Base-by-base conservation (phyloP, 495 filamentous ascomycete species). In the Penicillium waksmanii region DNA sequence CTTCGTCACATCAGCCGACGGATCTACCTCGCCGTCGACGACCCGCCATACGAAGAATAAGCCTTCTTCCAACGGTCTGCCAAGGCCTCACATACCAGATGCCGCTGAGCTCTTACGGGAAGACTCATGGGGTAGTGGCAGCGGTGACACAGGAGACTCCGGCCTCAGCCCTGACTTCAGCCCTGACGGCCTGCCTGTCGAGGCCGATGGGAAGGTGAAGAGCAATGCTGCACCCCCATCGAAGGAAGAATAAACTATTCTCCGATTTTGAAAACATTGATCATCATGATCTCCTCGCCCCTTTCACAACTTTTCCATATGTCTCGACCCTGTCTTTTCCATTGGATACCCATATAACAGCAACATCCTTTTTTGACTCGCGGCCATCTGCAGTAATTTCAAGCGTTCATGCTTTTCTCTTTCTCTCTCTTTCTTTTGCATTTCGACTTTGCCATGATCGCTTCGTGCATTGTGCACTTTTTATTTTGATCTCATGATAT, bases 301-400 rank as follows among this genome's bases (percentile, higher is more conserved):
- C 33, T 35, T 52, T 33, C 13, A 17, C 25, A 38, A 61, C 13
- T 62, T 62, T 60, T 66, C 47, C 57, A 61, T 66, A 64, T 71
- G 68, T 64, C 58, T 69, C 60, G 58, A 69, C 61, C 62, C 58
- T 66, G 62, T 72, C 65, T 70, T 66, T 72, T 65, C 67, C 56
- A 67, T 71, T 70, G 73, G 70, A 76, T 76, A 76, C 73, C 73
- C 73, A 66, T 62, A 66, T 73, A 73, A 67, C 66, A 65, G 57
- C 55, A 31, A 52, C 43, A 55, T 13, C 23, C 3, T 31, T 31
- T 25, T 55, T 35, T 51, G 5, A 44, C 42, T 19, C 17, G 42
- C 17, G 42, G 42, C 17, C 42, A 44, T 18, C 17, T 44, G 42
- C 42, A 44, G n/a, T 44, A 44, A 9, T n/a, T 6, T 44, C n/a